Percentiles rank a stretch among this genome's conserved stretches.
phyloP scores from a whole-genome alignment of 192 early-diverging fungal species.

The Paraglomus occultum region DNA sequence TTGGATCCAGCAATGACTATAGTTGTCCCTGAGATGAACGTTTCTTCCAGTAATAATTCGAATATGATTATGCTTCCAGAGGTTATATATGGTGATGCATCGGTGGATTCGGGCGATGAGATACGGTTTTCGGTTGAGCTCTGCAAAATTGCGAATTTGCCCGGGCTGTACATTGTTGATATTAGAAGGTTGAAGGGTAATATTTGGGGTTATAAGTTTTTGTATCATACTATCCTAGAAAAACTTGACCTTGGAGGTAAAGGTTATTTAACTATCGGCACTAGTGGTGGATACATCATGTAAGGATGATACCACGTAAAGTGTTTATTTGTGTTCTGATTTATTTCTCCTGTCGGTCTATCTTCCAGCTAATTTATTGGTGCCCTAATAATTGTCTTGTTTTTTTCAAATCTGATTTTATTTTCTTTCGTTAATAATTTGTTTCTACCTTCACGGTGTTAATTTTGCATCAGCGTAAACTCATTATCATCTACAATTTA shows the following conservation, averaged over 20 bases:
- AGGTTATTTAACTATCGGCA: constrained; percentile 41
- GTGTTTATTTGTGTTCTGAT: too few relatives aligned
- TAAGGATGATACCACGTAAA: too few relatives aligned
- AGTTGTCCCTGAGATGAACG: constrained; percentile 29
- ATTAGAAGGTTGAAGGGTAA: constrained; percentile 71
- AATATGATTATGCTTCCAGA: constrained; percentile 29
- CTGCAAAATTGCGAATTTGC: constrained; percentile 88
- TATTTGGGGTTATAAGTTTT: constrained; percentile 75
- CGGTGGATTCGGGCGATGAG: constrained; percentile 69
- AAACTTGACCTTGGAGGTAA: constrained; percentile 47
- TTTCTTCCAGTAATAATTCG: constrained; percentile 29
- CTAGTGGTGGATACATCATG: constrained; percentile 27
- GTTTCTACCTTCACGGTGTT: too few relatives aligned
- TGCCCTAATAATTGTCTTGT: too few relatives aligned
- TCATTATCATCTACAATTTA: too few relatives aligned
- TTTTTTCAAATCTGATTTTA: too few relatives aligned
- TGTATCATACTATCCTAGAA: constrained; percentile 61
- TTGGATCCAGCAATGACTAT: constrained; percentile 14
- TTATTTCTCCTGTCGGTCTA: too few relatives aligned
- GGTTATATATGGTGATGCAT: constrained; percentile 53
- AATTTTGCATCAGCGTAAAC: too few relatives aligned
- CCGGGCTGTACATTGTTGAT: constrained; percentile 72
- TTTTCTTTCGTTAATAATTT: too few relatives aligned
- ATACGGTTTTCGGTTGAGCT: constrained; percentile 87
- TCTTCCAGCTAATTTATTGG: too few relatives aligned